Conservation (phyloP, 352 stramenopile genomes). For the Globisporangium parvum region DNA sequence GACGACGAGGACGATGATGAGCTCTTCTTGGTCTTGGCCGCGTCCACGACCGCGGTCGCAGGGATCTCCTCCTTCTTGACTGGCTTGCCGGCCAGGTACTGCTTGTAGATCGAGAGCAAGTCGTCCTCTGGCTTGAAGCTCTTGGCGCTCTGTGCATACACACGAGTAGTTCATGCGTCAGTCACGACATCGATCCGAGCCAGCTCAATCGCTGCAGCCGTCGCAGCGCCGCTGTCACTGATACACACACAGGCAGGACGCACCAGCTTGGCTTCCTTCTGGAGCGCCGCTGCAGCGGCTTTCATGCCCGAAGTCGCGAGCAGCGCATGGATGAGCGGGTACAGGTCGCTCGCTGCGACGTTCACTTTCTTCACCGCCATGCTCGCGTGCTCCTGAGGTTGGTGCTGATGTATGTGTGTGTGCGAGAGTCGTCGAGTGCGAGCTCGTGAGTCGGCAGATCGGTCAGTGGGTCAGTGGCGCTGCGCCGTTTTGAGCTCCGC, state of each 20-base stretch:
- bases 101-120: conserved; percentile 67
- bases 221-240: not conserved
- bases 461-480: conserved; percentile 2
- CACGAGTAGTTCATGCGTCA: not conserved
- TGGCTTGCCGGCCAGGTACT: conserved; percentile 46
- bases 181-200: not conserved
- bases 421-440: not conserved
- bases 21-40: conserved; percentile 41
- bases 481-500: conserved; percentile 15
- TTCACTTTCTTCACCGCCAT: conserved; percentile 18
- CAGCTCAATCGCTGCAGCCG: too few species aligned
- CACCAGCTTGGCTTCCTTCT: conserved; percentile 72
- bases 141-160: conserved; percentile 28
- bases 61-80: conserved; percentile 54
- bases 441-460: not conserved
- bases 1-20: conserved; percentile 23
- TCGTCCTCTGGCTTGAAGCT: conserved; percentile 59
- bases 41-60: conserved; percentile 45
- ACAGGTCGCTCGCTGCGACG: conserved; percentile 69
- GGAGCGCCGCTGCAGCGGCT: conserved; percentile 52
- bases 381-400: not conserved
- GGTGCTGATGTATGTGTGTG: not conserved
- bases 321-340: conserved; percentile 67
- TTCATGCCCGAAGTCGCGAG: conserved; percentile 61
- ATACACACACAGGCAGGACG: conserved; percentile 6